Conservation (phyloP, 148 eudicot species). For the Vaccinium macrocarpon region DNA sequence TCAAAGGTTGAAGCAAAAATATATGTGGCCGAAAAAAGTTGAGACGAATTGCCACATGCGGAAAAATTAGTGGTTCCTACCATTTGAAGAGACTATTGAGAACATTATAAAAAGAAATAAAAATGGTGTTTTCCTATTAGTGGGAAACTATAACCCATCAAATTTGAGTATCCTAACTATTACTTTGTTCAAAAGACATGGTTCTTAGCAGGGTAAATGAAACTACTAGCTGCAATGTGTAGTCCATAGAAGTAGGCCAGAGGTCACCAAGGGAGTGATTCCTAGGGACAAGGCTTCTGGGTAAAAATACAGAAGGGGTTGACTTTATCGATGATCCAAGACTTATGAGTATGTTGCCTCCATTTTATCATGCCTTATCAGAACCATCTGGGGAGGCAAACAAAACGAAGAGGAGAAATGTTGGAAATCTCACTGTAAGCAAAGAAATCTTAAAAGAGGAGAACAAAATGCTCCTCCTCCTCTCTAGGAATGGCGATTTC, state of each 20-base stretch:
- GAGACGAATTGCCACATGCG: background rate
- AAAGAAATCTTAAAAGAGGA: too few species aligned
- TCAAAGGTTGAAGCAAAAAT: background rate
- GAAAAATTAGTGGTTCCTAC: background rate
- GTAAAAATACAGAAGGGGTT: background rate
- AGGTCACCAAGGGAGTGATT: background rate
- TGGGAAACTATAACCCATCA: background rate
- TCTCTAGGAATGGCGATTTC: too few species aligned
- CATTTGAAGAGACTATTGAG: background rate
- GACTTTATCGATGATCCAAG: background rate
- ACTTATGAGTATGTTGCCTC: background rate
- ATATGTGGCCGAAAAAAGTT: background rate
- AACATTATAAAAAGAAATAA: background rate
- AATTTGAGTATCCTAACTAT: background rate
- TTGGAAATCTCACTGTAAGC: too few species aligned
- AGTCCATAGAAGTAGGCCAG: background rate
- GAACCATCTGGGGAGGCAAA: background rate
- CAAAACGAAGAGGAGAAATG: background rate
- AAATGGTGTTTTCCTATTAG: background rate
- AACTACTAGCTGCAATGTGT: background rate
- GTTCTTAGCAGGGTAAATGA: background rate
- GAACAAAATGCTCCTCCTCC: too few species aligned
- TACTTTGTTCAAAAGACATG: background rate
- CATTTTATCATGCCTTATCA: background rate
- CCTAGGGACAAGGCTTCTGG: too few species aligned